Evolutionary conservation across 306 rosid species (phyloP).

Genomic region (Ormosia semicastrata): DNA sequence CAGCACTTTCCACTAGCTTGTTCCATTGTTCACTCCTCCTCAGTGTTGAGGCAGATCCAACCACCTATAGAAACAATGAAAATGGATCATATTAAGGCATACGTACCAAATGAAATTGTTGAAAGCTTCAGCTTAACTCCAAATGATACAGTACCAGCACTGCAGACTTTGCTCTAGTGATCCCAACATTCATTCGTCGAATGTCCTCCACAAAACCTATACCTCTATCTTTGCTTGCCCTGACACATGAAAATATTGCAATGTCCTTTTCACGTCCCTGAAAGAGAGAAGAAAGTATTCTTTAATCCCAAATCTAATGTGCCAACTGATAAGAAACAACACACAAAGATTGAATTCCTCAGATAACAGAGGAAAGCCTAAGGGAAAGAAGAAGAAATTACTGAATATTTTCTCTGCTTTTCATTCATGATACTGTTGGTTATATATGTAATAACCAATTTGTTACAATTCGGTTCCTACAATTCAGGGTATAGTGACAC

Average conservation of each 20-base stretch:
- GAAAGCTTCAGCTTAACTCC: conserved; percentile 1
- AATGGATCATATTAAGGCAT: not conserved
- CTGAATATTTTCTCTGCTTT: too few species aligned
- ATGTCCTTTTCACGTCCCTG: conserved; percentile 97
- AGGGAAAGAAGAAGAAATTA: too few species aligned
- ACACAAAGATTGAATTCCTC: too few species aligned
- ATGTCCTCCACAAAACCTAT: conserved; percentile 82
- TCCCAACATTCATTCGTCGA: conserved; percentile 90
- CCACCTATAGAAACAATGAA: conserved; percentile 55
- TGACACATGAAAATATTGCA: conserved; percentile 86
- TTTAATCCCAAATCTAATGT: conserved; percentile 15
- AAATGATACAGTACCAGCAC: conserved; percentile 58
- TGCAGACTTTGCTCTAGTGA: conserved; percentile 95
- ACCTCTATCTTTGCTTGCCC: conserved; percentile 68
- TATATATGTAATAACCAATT: too few species aligned
- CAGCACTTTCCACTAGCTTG: conserved; percentile 83
- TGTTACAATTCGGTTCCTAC: too few species aligned
- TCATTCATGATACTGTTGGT: too few species aligned
- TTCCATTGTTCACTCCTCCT: conserved; percentile 72
- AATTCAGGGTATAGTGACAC: too few species aligned
- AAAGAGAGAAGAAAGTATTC: not conserved
- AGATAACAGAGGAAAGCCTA: too few species aligned
- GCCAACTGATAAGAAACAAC: too few species aligned
- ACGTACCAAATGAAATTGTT: conserved; percentile 10
- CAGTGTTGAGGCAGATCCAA: conserved; percentile 88